phyloP scores from a whole-genome alignment of 495 filamentous ascomycete species.

The Neurospora sp. region DNA sequence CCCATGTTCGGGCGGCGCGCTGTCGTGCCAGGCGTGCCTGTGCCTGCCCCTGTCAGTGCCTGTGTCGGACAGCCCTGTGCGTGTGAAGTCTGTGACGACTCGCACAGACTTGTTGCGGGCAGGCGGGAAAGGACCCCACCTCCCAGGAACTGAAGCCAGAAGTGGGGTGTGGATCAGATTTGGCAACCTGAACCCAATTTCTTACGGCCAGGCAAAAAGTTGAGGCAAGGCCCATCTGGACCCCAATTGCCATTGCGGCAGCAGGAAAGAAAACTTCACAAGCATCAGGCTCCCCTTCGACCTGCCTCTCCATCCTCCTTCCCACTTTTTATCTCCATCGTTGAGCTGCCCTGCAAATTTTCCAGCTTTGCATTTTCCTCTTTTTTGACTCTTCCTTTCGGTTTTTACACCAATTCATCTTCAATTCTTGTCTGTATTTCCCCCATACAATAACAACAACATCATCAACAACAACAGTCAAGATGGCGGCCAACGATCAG shows the following conservation, averaged over 20 bases:
- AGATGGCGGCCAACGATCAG: constrained; percentile 26
- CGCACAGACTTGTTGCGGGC: not conserved
- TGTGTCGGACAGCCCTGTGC: not conserved
- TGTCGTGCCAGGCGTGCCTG: not conserved
- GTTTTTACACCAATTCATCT: not conserved
- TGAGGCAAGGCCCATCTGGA: constrained; percentile 4
- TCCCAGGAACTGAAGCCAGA: not conserved
- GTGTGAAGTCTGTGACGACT: not conserved
- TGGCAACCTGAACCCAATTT: constrained; percentile 7
- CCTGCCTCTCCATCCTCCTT: not conserved
- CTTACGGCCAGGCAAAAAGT: constrained; percentile 2
- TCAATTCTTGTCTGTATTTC: not conserved
- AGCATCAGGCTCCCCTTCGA: not conserved
- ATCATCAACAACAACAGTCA: constrained; percentile 4
- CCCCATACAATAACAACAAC: not conserved
- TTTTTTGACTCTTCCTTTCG: not conserved
- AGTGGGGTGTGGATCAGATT: not conserved
- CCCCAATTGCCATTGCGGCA: constrained; percentile 1
- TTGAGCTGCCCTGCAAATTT: not conserved
- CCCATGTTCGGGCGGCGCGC: not conserved
- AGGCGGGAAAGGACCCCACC: not conserved
- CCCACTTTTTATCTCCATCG: not conserved
- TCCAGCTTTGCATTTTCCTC: not conserved
- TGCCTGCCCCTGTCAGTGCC: not conserved
- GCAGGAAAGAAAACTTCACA: not conserved